A percentile compares a stretch with the other conserved stretches of the same genome.
phyloP scores from a whole-genome alignment of 164 flowering plant species.

The Santalum album region DNA sequence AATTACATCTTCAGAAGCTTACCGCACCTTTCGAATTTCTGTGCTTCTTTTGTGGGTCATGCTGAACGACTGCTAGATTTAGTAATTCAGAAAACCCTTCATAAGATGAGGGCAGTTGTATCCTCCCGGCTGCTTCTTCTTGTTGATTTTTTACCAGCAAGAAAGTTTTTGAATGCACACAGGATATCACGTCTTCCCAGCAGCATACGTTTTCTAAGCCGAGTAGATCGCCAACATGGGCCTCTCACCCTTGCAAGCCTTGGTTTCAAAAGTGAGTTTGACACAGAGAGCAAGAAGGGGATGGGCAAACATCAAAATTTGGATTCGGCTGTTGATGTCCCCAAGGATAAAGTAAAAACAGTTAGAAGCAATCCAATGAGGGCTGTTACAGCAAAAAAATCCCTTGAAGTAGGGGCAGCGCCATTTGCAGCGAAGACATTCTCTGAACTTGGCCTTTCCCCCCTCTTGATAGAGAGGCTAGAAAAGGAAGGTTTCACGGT shows the following conservation, averaged over 20 bases:
- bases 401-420: constrained; percentile 38
- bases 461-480: constrained; percentile 50
- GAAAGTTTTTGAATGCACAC: constrained; percentile 22
- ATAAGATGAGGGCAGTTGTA: constrained; percentile 34
- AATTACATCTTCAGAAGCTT: neutral
- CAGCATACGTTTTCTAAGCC: constrained; percentile 20
- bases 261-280: constrained; percentile 18
- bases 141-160: constrained; percentile 27
- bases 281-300: constrained; percentile 9
- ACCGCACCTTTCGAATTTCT: neutral
- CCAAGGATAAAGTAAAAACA: constrained; percentile 26
- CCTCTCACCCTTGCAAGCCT: constrained; percentile 44
- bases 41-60: neutral
- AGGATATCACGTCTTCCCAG: constrained; percentile 20
- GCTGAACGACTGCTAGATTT: neutral
- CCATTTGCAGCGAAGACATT: constrained; percentile 76
- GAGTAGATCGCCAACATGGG: constrained; percentile 13
- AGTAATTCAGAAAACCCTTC: neutral
- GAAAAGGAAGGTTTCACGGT: constrained; percentile 56
- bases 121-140: constrained; percentile 42
- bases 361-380: constrained; percentile 19
- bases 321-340: constrained; percentile 16
- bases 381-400: constrained; percentile 21
- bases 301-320: constrained; percentile 12
- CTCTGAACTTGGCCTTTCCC: constrained; percentile 69